A percentile compares a stretch with the other conserved stretches of the same genome.
Conservation (phyloP, 805 yeast genomes). For the Lachancea thermotolerans region DNA sequence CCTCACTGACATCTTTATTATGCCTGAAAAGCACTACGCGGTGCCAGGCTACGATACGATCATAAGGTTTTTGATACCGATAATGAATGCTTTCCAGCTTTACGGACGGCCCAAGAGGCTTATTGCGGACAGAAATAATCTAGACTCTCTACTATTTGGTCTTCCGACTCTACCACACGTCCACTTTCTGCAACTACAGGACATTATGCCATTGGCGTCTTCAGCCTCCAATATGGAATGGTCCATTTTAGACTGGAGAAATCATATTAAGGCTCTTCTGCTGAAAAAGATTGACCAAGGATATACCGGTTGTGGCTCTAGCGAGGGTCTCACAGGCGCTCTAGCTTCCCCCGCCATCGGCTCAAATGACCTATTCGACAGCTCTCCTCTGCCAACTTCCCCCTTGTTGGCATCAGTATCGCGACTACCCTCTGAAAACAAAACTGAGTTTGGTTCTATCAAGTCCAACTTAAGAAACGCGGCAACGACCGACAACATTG, state of each 20-base stretch:
- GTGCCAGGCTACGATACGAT: constrained; percentile 67
- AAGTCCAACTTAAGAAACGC: constrained; percentile 4
- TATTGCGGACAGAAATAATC: constrained; percentile 49
- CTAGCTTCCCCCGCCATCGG: constrained; percentile 42
- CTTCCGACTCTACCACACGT: constrained; percentile 69
- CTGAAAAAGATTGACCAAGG: constrained; percentile 50
- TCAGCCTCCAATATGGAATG: constrained; percentile 39
- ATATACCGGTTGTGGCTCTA: constrained; percentile 72
- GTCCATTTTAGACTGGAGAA: constrained; percentile 56
- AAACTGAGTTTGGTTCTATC: background rate
- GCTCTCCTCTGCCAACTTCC: constrained; percentile 7
- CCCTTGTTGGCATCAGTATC: constrained; percentile 17
- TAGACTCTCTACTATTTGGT: constrained; percentile 56
- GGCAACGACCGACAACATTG: background rate
- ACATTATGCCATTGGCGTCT: constrained; percentile 39
- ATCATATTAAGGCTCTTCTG: constrained; percentile 47
- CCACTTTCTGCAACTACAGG: constrained; percentile 55
- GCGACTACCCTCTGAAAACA: constrained; percentile 11
- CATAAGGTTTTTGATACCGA: constrained; percentile 61
- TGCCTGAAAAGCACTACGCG: constrained; percentile 68
- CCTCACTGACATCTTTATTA: constrained; percentile 44
- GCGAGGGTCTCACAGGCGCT: constrained; percentile 56
- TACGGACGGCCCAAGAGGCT: constrained; percentile 70
- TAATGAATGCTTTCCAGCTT: constrained; percentile 60
- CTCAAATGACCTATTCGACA: constrained; percentile 31